Conservation (phyloP, 2,329 filamentous ascomycete genomes). For the Shiraia sp. region DNA sequence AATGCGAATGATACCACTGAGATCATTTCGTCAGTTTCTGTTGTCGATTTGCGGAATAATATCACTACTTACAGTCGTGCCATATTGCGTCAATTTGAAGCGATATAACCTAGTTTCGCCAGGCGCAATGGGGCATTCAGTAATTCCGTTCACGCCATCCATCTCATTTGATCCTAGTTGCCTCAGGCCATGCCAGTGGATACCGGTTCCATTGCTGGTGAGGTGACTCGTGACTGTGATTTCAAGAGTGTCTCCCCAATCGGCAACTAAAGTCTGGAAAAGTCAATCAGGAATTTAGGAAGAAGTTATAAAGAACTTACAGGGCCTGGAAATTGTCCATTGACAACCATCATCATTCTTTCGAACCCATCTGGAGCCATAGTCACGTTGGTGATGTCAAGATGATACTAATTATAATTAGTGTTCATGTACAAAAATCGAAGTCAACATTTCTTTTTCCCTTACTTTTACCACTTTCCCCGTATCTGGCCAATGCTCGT, state of each 20-base stretch:
- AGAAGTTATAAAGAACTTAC: slow-evolving; percentile 33
- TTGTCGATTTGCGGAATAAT: too few relatives aligned
- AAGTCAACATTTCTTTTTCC: slow-evolving; percentile 2
- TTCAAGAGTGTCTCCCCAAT: slow-evolving; percentile 47
- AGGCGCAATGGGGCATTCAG: slow-evolving; percentile 70
- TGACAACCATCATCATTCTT: slow-evolving; percentile 47
- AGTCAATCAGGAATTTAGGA: slow-evolving; percentile 11
- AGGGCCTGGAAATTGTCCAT: slow-evolving; percentile 54
- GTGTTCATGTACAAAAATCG: background rate
- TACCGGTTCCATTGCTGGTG: slow-evolving; percentile 52
- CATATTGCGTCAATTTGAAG: slow-evolving; percentile 43
- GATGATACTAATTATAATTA: slow-evolving; percentile 44
- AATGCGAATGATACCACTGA: slow-evolving; percentile 53
- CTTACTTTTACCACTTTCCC: slow-evolving; percentile 44
- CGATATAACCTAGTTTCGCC: slow-evolving; percentile 45
- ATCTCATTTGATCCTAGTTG: slow-evolving; percentile 48
- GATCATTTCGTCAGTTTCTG: too few relatives aligned
- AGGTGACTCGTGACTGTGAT: slow-evolving; percentile 45
- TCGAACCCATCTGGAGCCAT: slow-evolving; percentile 52
- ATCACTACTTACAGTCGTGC: slow-evolving; percentile 36
- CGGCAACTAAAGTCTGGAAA: slow-evolving; percentile 46
- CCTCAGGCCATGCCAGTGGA: slow-evolving; percentile 58
- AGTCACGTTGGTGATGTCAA: slow-evolving; percentile 50
- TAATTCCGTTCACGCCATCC: slow-evolving; percentile 55
- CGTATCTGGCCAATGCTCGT: slow-evolving; percentile 48